Evolutionary conservation across 1,139 yeast species (phyloP).

Genomic region (Candida sp.): DNA sequence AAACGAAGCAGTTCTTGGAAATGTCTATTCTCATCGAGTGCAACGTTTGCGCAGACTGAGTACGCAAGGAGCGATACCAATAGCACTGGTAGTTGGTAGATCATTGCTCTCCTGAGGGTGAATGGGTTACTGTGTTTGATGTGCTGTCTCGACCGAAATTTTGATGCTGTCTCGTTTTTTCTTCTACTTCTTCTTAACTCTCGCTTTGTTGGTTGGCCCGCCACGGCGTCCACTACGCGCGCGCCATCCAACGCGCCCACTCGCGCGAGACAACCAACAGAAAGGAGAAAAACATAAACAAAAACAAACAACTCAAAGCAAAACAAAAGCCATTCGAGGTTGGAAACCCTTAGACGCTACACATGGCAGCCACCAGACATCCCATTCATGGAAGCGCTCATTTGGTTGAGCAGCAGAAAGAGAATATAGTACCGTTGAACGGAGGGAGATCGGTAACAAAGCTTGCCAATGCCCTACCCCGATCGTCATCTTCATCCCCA

Average conservation of each 20-base stretch:
- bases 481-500: constrained; percentile 11
- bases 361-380: background rate
- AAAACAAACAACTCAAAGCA: background rate
- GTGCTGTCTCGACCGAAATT: background rate
- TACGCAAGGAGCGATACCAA: constrained; percentile 6
- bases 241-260: background rate
- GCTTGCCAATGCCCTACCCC: constrained; percentile 50
- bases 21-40: constrained; percentile 1
- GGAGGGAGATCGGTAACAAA: constrained; percentile 75
- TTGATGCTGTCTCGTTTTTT: background rate
- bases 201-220: background rate
- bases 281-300: background rate
- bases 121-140: background rate
- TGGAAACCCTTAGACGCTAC: background rate
- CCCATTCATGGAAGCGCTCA: background rate
- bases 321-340: background rate
- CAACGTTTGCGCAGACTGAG: background rate
- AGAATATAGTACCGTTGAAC: constrained; percentile 71
- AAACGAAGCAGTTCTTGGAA: constrained; percentile 65
- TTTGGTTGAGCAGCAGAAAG: constrained; percentile 70
- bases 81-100: constrained; percentile 14
- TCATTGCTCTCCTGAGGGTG: background rate
- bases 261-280: background rate
- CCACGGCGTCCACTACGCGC: background rate
- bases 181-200: background rate